Conservation (phyloP, 1,284 basidiomycete species). For the Xanthoconium separans region DNA sequence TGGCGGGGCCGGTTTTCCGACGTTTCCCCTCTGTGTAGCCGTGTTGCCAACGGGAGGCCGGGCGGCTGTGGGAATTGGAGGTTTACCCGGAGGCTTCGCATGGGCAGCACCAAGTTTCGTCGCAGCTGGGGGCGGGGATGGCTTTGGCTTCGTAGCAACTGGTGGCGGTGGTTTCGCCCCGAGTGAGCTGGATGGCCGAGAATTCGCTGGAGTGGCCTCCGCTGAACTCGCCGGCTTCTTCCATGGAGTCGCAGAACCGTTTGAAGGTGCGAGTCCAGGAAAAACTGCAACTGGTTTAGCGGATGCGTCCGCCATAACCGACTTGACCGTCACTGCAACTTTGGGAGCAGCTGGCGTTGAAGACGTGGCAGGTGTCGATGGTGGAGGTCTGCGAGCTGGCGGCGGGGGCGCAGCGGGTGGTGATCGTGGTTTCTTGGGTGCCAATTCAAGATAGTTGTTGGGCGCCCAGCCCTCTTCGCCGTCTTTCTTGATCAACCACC, state of each 20-base stretch:
- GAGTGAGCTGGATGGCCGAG: constrained; percentile 55
- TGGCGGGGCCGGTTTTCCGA: constrained; percentile 38
- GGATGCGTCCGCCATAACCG: constrained; percentile 51
- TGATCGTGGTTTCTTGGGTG: constrained; percentile 59
- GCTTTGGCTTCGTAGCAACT: constrained; percentile 52
- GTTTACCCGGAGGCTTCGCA: constrained; percentile 48
- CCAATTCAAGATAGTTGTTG: constrained; percentile 87
- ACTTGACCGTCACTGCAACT: constrained; percentile 40
- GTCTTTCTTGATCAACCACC: constrained; percentile 95
- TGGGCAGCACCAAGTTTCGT: constrained; percentile 48
- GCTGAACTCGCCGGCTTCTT: constrained; percentile 51
- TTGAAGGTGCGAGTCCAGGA: constrained; percentile 63
- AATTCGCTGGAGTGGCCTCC: constrained; percentile 47
- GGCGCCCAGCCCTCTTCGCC: constrained; percentile 93
- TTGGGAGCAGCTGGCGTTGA: constrained; percentile 36
- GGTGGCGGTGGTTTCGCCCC: constrained; percentile 49
- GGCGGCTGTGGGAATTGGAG: constrained; percentile 55
- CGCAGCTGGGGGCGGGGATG: constrained; percentile 51
- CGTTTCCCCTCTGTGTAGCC: constrained; percentile 45
- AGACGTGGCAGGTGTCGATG: constrained; percentile 38
- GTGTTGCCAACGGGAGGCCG: constrained; percentile 48
- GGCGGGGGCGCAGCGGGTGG: constrained; percentile 70
- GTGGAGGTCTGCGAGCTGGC: constrained; percentile 53
- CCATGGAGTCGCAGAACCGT: constrained; percentile 72
- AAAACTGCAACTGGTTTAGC: constrained; percentile 75